Base-by-base conservation (phyloP, 192 early-diverging fungal genomes). In the Spinellus fusiger region DNA sequence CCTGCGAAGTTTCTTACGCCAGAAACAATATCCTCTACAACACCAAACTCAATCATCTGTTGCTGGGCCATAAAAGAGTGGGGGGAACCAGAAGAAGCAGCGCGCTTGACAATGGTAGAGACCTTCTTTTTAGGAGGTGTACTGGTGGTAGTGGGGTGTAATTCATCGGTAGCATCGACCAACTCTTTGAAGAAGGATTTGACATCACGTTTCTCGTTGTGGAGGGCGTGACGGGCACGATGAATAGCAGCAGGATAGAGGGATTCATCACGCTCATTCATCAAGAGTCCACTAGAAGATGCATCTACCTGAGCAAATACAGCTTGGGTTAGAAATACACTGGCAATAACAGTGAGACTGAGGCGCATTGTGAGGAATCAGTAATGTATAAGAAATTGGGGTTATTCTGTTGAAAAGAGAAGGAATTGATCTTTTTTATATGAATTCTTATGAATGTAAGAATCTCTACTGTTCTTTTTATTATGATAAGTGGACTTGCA, bases 261-360 rank as follows among this genome's bases (percentile, higher is more conserved):
- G 18, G 40, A 44, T 10, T 44, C 40, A 18, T 44, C 40, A 44
- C 54, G 52, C 20, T 23, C 18, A 0, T 48, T 5, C 47, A 3
- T 4, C 15, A 51, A 28, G 49, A 51, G 29, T 16, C 25, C 15
- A 23, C 6, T 49, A 20, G 5, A 5, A 5, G 20, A 49, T 49
- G 20, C 22, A 18, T 4, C 20, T 32, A 15, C n/a, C 29, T 33
- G 20, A 16, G 60, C 60, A 29, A 31, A 62, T n/a, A 62, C 38
- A 6, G 60, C 60, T 38, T 62, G 32, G 23, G 50, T 31, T 33
- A 63, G 26, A 20, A 63, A 26, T 31, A 44, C 35, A 1, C 49
- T 27, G 23, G 61, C 50, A 25, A 63, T n/a, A 44, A 63, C 12
- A 63, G 61, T 37, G 51, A 63, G 52, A 20, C 31, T 38, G 52